Conservation (phyloP, 176 grass and related monocot genomes). For the Eleusine coracana region DNA sequence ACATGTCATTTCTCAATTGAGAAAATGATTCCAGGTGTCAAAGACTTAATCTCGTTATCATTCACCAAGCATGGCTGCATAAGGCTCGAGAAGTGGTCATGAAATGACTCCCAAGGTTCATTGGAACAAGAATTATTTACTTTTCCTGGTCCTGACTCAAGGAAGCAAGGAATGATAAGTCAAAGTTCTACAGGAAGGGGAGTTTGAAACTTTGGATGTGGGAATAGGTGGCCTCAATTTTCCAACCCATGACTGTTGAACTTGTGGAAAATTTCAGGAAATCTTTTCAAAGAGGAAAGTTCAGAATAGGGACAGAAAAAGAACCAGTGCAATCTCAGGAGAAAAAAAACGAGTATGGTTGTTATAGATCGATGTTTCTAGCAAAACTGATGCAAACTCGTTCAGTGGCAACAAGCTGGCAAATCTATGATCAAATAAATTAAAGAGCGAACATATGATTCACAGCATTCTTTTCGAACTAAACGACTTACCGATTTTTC, state of each 20-base stretch:
- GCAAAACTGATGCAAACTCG: background rate
- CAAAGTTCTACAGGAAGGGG: background rate
- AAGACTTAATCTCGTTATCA: background rate
- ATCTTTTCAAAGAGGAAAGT: conserved; percentile 12
- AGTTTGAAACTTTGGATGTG: background rate
- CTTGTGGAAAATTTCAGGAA: background rate
- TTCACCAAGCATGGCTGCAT: background rate
- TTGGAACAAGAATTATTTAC: background rate
- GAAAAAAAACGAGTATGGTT: background rate
- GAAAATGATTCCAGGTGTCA: background rate
- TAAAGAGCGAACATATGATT: conserved; percentile 5
- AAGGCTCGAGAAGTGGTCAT: background rate
- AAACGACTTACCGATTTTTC: conserved; percentile 66
- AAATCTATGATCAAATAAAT: background rate
- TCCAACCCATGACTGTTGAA: background rate
- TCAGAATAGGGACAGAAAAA: conserved; percentile 7
- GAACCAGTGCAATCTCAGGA: background rate
- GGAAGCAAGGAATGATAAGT: background rate
- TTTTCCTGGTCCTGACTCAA: conserved; percentile 6
- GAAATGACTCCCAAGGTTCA: conserved; percentile 10
- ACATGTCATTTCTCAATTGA: background rate
- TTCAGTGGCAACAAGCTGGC: background rate
- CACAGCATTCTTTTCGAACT: background rate
- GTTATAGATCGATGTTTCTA: background rate
- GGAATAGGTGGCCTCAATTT: background rate